Evolutionary conservation across 2,329 filamentous ascomycete species (phyloP), one percentile per base, ranked within the genome.

Genomic region (Ceratocystis alfenasii): DNA sequence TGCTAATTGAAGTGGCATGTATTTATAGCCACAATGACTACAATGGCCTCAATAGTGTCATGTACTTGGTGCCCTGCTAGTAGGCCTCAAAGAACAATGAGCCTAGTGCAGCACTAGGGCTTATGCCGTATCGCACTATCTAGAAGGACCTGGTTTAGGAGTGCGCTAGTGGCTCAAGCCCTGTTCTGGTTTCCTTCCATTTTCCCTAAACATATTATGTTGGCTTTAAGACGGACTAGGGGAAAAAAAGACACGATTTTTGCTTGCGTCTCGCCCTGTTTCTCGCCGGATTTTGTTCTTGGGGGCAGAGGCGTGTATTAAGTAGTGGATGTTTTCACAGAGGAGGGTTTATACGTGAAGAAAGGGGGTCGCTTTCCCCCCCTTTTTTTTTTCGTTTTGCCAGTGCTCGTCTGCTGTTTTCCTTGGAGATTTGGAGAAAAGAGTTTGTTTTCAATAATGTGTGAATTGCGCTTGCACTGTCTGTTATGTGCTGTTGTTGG

Each of bases 1-100:
- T 53, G 48, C 17, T 41, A 20, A 53, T 53, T 53, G 12, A 53
- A 53, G 48, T 25, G 48, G 48, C 48, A 53, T 53, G 48, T 53
- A 53, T 53, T 53, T 28, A 53, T 53, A 53, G 48, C 20, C 48
- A 41, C 36, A 41, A 41, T 41, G 36, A 12, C 36, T 15, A 53
- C 48, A 53, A 53, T 53, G 22, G 48, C 48, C 7, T 28, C 20
- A 28, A 28, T 28, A 53, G 25, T 53, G 48, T 6, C 48, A 53
- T 53, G 48, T 53, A 28, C 20, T 12, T 25, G 20, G 20, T 53
- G 8, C 10, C 25, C 22, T 10, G 6, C 4, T 20, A 53, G 48
- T 25, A 53, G 48, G 48, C 48, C 48, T 53, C 48, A 53, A 53
- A 12, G 25, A 12, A 53, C 48, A 53, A 53, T 53, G 7, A 25